Evolutionary conservation across 306 rosid genomes (phyloP), one percentile per base, ranked within the genome.

Genomic region (Malus fusca): DNA sequence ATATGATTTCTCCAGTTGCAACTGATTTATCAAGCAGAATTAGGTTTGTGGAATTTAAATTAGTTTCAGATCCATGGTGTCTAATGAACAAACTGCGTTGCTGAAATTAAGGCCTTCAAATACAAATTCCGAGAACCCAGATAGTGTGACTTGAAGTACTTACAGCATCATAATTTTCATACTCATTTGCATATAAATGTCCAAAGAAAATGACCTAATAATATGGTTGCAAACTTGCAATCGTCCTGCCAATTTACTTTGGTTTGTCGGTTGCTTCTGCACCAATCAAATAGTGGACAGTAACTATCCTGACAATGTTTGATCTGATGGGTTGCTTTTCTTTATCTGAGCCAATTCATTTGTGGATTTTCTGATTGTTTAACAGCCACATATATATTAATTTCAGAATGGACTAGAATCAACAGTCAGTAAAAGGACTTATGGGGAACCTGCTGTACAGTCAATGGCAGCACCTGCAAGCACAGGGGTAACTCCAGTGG

Each of bases 391-490:
- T 69, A 43, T 60, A 68, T 37, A 81, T 78, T 84, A 81, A 82
- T 84, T 84, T 80, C 96, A 88, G 97, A 77, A 71, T 68, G 73
- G 46, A 14, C 21, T 75, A 66, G 82, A 86, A 82, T 82, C 78
- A 31, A 75, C 18, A 15, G 77, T 56, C 73, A 63, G 73, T 67
- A 73, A 75, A 66, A 82, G 82, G 73, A 42, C 72, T 68, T 61
- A 65, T 55, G 80, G 69, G 46, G 87, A 83, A 51, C 78, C 35
- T 31, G 21, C 66, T 70, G 44, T 59, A 75, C 82, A 82, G 60
- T 69, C 63, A 11, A 80, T 81, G 83, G 68, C 73, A 75, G 42
- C 78, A 52, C 22, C 79, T 56, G 77, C 77, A 76, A 79, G 71
- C 62, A 64, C 65, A 80, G 73, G 60, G 69, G 71, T 66, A 65